These are phyloP conservation scores for Solanum bulbocastanum DNA, from an alignment of 257 asterid species.

Conservation along the genomic window DNA sequence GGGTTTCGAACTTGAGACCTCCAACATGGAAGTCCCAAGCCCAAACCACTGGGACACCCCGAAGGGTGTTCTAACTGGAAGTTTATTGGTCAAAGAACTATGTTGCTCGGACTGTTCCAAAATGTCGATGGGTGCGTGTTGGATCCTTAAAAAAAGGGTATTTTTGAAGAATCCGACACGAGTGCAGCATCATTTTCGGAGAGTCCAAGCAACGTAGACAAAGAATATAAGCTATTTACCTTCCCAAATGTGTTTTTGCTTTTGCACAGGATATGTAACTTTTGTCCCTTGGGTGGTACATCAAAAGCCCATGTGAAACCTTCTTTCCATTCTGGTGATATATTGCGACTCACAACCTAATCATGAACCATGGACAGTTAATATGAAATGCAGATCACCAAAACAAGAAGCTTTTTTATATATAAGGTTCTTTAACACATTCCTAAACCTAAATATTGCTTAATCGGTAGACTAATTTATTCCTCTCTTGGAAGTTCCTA, in stretches of 20 bases:
- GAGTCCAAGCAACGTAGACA: background rate
- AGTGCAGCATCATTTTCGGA: no score
- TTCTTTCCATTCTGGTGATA: slow-evolving; percentile 80
- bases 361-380: background rate
- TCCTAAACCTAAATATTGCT: background rate
- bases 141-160: no score
- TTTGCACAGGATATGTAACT: slow-evolving; percentile 57
- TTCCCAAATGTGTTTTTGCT: slow-evolving; percentile 75
- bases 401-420: background rate
- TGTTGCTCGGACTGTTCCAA: no score
- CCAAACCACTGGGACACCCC: background rate
- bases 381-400: background rate
- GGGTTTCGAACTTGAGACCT: background rate
- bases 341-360: slow-evolving; percentile 58
- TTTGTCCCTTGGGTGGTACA: slow-evolving; percentile 90
- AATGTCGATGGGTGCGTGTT: no score
- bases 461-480: background rate
- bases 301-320: slow-evolving; percentile 86
- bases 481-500: background rate
- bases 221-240: slow-evolving; percentile 28
- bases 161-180: no score
- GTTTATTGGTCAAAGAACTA: background rate
- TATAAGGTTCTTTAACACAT: background rate
- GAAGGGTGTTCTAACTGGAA: background rate
- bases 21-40: background rate